Base-by-base conservation (phyloP, 2,329 filamentous ascomycete genomes). In the Botrytis pseudocinerea region DNA sequence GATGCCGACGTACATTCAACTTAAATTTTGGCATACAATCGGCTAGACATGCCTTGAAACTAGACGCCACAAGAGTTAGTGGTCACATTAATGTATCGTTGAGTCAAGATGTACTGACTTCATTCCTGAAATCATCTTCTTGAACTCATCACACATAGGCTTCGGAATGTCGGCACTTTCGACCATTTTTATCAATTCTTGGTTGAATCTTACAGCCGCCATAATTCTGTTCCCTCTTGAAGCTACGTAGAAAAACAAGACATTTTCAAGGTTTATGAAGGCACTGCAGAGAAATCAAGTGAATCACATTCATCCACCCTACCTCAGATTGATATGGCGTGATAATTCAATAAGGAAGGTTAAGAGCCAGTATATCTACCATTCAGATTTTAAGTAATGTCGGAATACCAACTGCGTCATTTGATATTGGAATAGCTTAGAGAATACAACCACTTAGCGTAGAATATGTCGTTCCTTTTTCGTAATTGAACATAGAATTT, bases 141-240 rank as follows among this genome's bases (percentile, higher is more conserved):
- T 74, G 63, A 74, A 78, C 64, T 78, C 77, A 20, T 76, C 72
- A 44, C 71, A 73, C 64, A 69, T 69, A 25, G 71, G 71, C 35
- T 28, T 42, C 42, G 48, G 7, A 54, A 73, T 22, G 25, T 70
- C 71, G 62, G 44, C 54, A 51, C 82, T 82, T 75, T 82, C 85
- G n/a, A 87, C 86, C 25, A 70, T 38, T 35, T 42, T 28, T 42
- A 72, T 65, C 35, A 73, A 32, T 10, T 70, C 48, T 62, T 68
- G 32, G 35, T 69, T 73, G n/a, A 69, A 48, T n/a, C 54, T 44
- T 57, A 40, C 35, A 4, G 64, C 32, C 61, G 69, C 59, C 69
- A 70, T 72, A 6, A 20, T 72, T n/a, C 40, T 44, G 42, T 68
- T 54, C 62, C 51, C 44, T 72, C 38, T 68, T 44, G 25, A 18